A percentile compares a stretch with the other conserved stretches of the same genome.
Conservation (phyloP, 495 filamentous ascomycete species). For the Viridothelium virens region DNA sequence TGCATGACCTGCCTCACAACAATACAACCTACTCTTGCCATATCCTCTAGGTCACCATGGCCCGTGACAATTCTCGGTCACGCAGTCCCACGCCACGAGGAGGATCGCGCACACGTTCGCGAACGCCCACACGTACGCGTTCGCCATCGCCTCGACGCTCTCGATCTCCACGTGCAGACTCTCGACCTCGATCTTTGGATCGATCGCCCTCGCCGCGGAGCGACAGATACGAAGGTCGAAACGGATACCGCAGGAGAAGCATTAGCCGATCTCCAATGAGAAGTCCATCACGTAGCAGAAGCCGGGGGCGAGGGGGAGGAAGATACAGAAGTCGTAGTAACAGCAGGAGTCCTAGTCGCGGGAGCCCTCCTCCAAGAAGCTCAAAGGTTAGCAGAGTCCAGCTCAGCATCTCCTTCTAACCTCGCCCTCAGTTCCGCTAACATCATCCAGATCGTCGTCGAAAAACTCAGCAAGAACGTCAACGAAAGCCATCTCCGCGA, state of each 20-base stretch:
- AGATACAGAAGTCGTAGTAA: constrained; percentile 10
- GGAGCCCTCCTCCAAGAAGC: constrained; percentile 9
- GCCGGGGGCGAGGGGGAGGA: constrained; percentile 3
- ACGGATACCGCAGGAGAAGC: constrained; percentile 10
- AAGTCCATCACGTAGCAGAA: constrained; percentile 9
- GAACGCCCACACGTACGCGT: constrained; percentile 9
- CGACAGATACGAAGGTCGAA: constrained; percentile 9
- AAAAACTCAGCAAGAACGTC: constrained; percentile 94
- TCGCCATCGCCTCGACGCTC: constrained; percentile 14
- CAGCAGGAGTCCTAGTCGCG: constrained; percentile 14
- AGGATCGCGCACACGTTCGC: constrained; percentile 13
- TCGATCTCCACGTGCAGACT: constrained; percentile 11
- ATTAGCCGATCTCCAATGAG: constrained; percentile 1
- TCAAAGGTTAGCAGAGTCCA: constrained; percentile 5
- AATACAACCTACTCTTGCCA: not conserved
- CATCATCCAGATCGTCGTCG: constrained; percentile 71
- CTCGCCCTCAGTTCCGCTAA: constrained; percentile 6
- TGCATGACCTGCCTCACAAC: not conserved
- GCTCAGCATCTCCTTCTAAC: not conserved
- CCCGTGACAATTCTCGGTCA: not conserved
- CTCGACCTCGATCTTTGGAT: constrained; percentile 12
- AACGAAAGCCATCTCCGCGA: constrained; percentile 80
- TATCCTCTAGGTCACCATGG: not conserved
- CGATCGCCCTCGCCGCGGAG: constrained; percentile 11
- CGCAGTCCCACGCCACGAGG: constrained; percentile 7